A percentile compares a stretch with the other conserved stretches of the same genome.
These are phyloP conservation scores for Populus simonii DNA, from an alignment of 345 rosid species.

Conservation along the genomic window DNA sequence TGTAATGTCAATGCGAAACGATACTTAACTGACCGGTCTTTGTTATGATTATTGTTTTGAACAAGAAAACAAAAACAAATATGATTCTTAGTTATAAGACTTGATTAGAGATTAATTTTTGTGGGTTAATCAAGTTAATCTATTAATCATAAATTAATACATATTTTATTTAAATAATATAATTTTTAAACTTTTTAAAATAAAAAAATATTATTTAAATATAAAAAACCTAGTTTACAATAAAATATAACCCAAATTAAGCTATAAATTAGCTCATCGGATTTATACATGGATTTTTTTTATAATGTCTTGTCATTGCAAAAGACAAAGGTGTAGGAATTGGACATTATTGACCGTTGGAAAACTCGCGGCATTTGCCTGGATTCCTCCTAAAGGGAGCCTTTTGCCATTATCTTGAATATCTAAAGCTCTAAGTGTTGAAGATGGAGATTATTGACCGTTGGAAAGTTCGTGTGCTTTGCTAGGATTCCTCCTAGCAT, in stretches of 20 bases:
- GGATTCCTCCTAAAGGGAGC: background rate
- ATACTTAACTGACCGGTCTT: background rate
- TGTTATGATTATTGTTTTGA: background rate
- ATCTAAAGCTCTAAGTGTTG: background rate
- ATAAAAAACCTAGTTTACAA: too few relatives aligned
- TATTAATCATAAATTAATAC: too few relatives aligned
- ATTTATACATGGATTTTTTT: background rate
- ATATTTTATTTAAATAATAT: too few relatives aligned
- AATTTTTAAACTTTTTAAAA: too few relatives aligned
- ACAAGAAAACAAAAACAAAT: background rate
- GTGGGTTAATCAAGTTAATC: too few relatives aligned
- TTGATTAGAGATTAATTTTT: too few relatives aligned
- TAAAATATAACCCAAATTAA: too few relatives aligned
- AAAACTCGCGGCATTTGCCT: background rate
- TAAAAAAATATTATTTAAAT: too few relatives aligned
- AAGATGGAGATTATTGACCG: slow-evolving; percentile 20
- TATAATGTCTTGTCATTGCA: background rate
- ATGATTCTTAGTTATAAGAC: too few relatives aligned
- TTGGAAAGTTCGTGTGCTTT: background rate
- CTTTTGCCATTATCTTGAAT: too few relatives aligned
- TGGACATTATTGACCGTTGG: slow-evolving; percentile 25
- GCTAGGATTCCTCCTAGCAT: background rate
- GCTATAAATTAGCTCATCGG: too few relatives aligned
- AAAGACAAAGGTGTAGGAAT: background rate
- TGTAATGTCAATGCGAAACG: too few relatives aligned